phyloP scores from a whole-genome alignment of 2,329 filamentous ascomycete genomes.

The Neurospora crassa region DNA sequence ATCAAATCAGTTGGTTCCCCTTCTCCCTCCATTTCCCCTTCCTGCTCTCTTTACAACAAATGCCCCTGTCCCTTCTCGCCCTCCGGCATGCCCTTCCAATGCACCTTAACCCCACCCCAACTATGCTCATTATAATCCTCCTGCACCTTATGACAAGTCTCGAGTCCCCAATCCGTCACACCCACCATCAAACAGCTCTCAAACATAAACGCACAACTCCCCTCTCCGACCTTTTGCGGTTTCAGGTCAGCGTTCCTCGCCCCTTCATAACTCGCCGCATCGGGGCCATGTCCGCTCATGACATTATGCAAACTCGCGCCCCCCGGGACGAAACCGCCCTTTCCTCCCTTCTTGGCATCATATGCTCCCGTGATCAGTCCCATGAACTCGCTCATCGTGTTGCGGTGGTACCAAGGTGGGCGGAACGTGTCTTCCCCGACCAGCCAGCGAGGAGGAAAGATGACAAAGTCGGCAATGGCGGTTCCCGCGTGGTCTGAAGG shows the following conservation, averaged over 20 bases:
- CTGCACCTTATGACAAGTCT: conserved; percentile 49
- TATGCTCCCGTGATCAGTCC: conserved; percentile 49
- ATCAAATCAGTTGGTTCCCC: background rate
- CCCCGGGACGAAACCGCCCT: conserved; percentile 46
- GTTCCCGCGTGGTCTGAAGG: conserved; percentile 51
- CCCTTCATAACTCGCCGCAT: conserved; percentile 45
- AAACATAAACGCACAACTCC: conserved; percentile 60
- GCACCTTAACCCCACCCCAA: conserved; percentile 60
- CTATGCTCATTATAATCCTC: conserved; percentile 70
- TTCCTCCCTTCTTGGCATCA: conserved; percentile 48
- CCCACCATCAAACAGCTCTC: conserved; percentile 62
- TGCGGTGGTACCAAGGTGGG: conserved; percentile 63
- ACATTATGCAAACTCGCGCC: conserved; percentile 59
- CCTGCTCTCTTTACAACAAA: conserved; percentile 13
- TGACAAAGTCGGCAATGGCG: conserved; percentile 61
- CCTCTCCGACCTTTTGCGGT: conserved; percentile 48
- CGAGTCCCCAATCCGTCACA: conserved; percentile 59
- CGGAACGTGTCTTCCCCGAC: conserved; percentile 61
- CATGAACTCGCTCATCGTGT: conserved; percentile 59
- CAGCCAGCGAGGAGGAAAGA: conserved; percentile 64
- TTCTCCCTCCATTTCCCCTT: background rate
- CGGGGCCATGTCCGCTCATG: conserved; percentile 59
- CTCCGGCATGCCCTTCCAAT: conserved; percentile 41
- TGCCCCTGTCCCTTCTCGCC: conserved; percentile 20
- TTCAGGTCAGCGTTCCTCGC: conserved; percentile 44